Evolutionary conservation across 352 stramenopile species (phyloP).

Genomic region (Blastocystis sp.): DNA sequence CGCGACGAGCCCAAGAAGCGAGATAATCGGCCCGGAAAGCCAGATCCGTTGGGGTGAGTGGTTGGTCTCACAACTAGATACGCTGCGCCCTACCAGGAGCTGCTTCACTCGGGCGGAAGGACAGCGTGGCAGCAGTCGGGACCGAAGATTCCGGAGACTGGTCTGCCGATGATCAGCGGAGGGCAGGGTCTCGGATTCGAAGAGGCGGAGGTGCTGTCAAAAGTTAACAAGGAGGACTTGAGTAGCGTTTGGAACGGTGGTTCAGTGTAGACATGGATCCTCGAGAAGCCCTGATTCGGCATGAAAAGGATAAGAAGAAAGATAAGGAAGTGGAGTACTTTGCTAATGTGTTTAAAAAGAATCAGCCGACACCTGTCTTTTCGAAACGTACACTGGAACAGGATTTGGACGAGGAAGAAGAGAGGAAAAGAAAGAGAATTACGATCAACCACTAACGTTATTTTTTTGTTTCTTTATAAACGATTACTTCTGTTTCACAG

Average conservation of each 20-base stretch:
- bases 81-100: background rate
- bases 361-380: slow-evolving; percentile 15
- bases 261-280: slow-evolving; percentile 14
- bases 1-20: slow-evolving; percentile 28
- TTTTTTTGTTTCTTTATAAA: background rate
- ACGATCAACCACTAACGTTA: background rate
- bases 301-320: background rate
- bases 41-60: background rate
- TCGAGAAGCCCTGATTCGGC: slow-evolving; percentile 27
- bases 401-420: slow-evolving; percentile 43
- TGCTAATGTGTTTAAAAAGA: slow-evolving; percentile 50
- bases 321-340: slow-evolving; percentile 55
- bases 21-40: background rate
- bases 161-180: slow-evolving; percentile 20
- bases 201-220: background rate
- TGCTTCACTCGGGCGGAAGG: background rate
- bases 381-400: slow-evolving; percentile 44
- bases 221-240: background rate
- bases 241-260: background rate
- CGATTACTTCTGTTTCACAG: background rate
- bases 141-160: background rate
- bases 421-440: slow-evolving; percentile 7
- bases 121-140: background rate
- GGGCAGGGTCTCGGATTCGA: background rate
- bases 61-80: background rate